phyloP scores from a whole-genome alignment of 306 rosid species.

The Crataegus laevigata region DNA sequence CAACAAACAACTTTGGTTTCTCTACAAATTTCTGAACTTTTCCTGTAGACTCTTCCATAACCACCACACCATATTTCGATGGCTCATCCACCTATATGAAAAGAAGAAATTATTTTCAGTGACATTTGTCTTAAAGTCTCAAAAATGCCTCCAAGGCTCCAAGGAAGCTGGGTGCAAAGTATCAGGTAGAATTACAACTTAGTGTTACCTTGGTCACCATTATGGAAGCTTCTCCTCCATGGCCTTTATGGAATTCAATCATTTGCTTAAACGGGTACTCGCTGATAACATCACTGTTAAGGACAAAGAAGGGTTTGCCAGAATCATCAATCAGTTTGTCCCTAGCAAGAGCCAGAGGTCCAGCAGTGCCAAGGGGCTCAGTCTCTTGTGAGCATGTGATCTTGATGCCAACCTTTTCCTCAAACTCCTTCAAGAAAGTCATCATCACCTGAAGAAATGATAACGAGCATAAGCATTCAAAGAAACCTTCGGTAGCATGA shows the following conservation, averaged over 20 bases:
- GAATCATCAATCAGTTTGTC: constrained; percentile 77
- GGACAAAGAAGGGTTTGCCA: constrained; percentile 95
- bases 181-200: background rate
- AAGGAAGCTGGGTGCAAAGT: background rate
- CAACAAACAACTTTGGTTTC: constrained; percentile 93
- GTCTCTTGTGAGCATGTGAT: constrained; percentile 99
- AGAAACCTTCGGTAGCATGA: constrained; percentile 11
- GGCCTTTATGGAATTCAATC: constrained; percentile 82
- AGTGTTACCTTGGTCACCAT: constrained; percentile 93
- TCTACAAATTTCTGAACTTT: constrained; percentile 91
- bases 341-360: constrained; percentile 98
- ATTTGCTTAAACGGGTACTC: constrained; percentile 90
- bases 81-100: constrained; percentile 89
- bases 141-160: background rate
- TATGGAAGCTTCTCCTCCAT: constrained; percentile 98
- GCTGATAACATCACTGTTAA: constrained; percentile 96
- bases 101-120: constrained; percentile 21
- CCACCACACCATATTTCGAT: constrained; percentile 96
- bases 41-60: constrained; percentile 82
- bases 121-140: constrained; percentile 3
- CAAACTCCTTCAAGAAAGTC: constrained; percentile 91
- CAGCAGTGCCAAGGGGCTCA: constrained; percentile 97
- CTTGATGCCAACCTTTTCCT: constrained; percentile 81
- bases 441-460: constrained; percentile 72
- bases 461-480: constrained; percentile 6